These are phyloP conservation scores for Rhamnella rubrinervis DNA, from an alignment of 331 rosid species.

Conservation along the genomic window DNA sequence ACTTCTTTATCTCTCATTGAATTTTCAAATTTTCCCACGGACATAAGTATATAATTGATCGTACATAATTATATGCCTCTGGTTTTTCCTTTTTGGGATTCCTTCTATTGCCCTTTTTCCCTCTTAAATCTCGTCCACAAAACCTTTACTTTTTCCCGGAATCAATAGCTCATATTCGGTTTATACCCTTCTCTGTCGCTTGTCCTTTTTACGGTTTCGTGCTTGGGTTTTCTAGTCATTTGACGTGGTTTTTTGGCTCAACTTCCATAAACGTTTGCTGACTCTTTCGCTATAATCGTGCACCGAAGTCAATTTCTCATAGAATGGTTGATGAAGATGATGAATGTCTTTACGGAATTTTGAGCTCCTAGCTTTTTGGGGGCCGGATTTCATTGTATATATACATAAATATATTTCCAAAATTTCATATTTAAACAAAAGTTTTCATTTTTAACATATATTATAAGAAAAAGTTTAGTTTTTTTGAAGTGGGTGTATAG, in stretches of 20 bases:
- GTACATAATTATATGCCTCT: background rate
- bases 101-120: constrained; percentile 10
- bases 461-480: background rate
- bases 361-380: constrained; percentile 12
- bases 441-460: constrained; percentile 1
- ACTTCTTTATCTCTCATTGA: background rate
- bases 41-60: background rate
- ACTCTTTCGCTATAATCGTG: too few species aligned
- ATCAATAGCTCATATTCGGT: background rate
- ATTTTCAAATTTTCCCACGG: background rate
- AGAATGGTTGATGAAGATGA: too few species aligned
- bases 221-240: background rate
- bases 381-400: background rate
- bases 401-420: too few species aligned
- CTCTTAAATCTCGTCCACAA: constrained; percentile 22
- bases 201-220: background rate
- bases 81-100: constrained; percentile 3
- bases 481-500: constrained; percentile 4
- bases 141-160: background rate
- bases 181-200: background rate
- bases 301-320: too few species aligned
- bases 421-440: background rate
- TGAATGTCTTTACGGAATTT: background rate
- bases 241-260: background rate
- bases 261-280: too few species aligned